Evolutionary conservation across 805 yeast genomes (phyloP).

Genomic region (Kluyveromyces starmeri): DNA sequence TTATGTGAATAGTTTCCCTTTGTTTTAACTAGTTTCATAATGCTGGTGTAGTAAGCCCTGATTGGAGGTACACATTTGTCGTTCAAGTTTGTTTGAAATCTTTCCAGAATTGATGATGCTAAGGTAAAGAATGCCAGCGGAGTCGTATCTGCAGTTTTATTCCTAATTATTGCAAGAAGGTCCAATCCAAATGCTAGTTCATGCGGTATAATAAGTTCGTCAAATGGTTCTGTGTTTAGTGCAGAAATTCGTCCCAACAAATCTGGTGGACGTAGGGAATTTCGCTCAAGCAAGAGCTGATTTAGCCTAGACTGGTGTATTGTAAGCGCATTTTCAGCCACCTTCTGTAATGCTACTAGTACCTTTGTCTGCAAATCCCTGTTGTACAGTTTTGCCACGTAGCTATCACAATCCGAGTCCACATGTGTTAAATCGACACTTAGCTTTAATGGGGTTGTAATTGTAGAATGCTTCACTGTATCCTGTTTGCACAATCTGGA

Average conservation of each 20-base stretch:
- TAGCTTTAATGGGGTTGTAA: slow-evolving; percentile 15
- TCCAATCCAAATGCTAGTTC: slow-evolving; percentile 26
- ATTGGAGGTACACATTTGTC: slow-evolving; percentile 19
- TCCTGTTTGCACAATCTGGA: slow-evolving; percentile 20
- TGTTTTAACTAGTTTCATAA: slow-evolving; percentile 19
- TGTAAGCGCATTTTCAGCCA: slow-evolving; percentile 22
- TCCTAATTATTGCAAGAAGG: slow-evolving; percentile 28
- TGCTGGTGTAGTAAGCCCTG: slow-evolving; percentile 18
- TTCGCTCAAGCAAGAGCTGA: slow-evolving; percentile 26
- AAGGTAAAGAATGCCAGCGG: slow-evolving; percentile 20
- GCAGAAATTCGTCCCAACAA: slow-evolving; percentile 22
- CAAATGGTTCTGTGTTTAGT: slow-evolving; percentile 22
- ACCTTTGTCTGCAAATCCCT: slow-evolving; percentile 21
- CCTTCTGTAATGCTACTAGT: slow-evolving; percentile 14
- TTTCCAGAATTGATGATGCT: slow-evolving; percentile 22
- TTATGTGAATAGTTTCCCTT: slow-evolving; percentile 9
- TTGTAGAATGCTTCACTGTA: slow-evolving; percentile 15
- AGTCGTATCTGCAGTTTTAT: slow-evolving; percentile 20
- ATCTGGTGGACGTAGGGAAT: slow-evolving; percentile 25
- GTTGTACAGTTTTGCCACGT: slow-evolving; percentile 19
- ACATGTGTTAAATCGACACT: slow-evolving; percentile 18
- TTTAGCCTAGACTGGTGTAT: slow-evolving; percentile 26
- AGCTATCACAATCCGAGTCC: slow-evolving; percentile 7
- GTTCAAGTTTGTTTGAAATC: slow-evolving; percentile 20
- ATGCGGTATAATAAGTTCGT: slow-evolving; percentile 27